These are phyloP conservation scores for Coriaria nepalensis DNA, from an alignment of 306 rosid genomes.

Conservation along the genomic window DNA sequence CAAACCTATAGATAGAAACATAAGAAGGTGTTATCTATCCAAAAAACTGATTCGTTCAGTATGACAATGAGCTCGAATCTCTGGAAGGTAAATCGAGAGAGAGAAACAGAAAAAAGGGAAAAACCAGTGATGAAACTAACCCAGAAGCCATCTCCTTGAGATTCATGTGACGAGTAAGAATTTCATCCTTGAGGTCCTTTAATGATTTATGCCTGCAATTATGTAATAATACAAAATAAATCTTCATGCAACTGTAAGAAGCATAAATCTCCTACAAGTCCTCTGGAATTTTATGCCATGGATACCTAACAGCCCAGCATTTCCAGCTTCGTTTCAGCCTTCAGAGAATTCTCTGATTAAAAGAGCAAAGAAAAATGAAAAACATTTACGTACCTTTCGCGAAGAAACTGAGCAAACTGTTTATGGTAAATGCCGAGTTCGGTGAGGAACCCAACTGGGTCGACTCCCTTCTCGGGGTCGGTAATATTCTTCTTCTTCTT, in stretches of 20 bases:
- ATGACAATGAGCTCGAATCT: no score
- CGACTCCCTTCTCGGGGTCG: slow-evolving; percentile 48
- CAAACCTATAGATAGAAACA: slow-evolving; percentile 44
- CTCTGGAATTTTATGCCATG: no score
- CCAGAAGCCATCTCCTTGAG: slow-evolving; percentile 75
- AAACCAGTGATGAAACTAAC: slow-evolving; percentile 35
- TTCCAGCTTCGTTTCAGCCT: slow-evolving; percentile 5
- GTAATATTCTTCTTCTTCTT: slow-evolving; percentile 19
- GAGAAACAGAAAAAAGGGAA: slow-evolving; percentile 1
- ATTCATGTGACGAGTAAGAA: slow-evolving; percentile 52
- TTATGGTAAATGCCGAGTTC: slow-evolving; percentile 70
- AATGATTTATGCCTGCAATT: slow-evolving; percentile 51
- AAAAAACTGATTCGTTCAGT: no score
- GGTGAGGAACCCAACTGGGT: slow-evolving; percentile 78
- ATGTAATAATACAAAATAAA: neutral
- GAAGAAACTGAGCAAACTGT: slow-evolving; percentile 70
- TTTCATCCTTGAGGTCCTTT: slow-evolving; percentile 76
- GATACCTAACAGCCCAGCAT: no score
- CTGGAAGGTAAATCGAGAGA: neutral
- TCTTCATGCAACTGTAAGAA: no score
- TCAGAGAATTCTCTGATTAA: neutral
- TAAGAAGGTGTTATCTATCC: neutral
- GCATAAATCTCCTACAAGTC: no score
- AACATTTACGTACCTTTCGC: slow-evolving; percentile 49
- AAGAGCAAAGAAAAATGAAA: slow-evolving; percentile 8